Evolutionary conservation across 371 early-diverging fungal species (phyloP), one percentile per base, ranked within the genome.

Genomic region (Coemansia sp.): DNA sequence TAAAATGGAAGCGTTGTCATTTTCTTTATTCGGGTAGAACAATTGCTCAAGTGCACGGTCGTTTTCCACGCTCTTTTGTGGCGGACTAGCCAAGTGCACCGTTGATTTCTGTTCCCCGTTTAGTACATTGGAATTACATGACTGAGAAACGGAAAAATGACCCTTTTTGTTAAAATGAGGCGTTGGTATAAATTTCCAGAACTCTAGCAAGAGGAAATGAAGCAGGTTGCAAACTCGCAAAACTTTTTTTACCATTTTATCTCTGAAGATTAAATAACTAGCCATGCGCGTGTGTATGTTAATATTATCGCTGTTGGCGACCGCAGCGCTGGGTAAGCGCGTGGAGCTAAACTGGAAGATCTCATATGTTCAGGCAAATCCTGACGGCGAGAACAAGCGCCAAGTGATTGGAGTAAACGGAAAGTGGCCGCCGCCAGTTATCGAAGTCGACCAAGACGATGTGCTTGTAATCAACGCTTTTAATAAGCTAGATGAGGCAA

Each of bases 331-430:
- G 13, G 85, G 86, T 50, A 82, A 82, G 13, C 79, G 79, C n/a
- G 86, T 89, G 27, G 84, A 83, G 37, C 80, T 87, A 62, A 80
- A 88, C 78, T 90, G 90, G 89, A 80, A 89, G 27, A 85, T 91
- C 53, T 85, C 84, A 11, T 91, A 88, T 60, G 82, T 87, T 8
- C 64, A 59, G 18, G 81, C 80, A 26, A 90, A 89, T 66, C 88
- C 91, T 8, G 89, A 89, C 64, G 87, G 86, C 48, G 68, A 84
- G 18, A 75, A 69, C 61, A 77, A 83, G 52, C 83, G 88, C 13
- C 89, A 85, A 24, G 87, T 91, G 53, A 79, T 79, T 50, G 91
- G 91, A 53, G 81, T 91, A 64, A 92, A 92, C 67, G 84, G 84
- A 1, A 78, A 77, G 42, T 92, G 87, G 87, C 92, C 93, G 81